Conservation (phyloP, 2,329 filamentous ascomycete genomes). For the Coniochaeta hoffmannii region DNA sequence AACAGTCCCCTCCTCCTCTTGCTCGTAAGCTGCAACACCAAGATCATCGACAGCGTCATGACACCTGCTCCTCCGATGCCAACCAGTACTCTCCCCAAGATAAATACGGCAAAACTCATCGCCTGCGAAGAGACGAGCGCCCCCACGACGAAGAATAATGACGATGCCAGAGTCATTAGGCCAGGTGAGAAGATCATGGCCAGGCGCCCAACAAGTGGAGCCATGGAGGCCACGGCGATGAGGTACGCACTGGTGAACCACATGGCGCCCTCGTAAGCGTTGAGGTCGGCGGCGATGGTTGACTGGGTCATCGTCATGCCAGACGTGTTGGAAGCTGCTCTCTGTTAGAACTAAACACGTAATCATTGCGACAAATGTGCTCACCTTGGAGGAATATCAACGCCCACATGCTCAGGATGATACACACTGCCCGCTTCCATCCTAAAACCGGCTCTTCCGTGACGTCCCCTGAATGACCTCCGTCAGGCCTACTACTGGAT, state of each 20-base stretch:
- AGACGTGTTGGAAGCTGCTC: constrained; percentile 60
- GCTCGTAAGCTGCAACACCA: constrained; percentile 66
- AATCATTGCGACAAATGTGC: constrained; percentile 8
- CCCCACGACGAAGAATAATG: constrained; percentile 51
- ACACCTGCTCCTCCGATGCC: constrained; percentile 66
- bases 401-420: constrained; percentile 45
- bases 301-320: constrained; percentile 78
- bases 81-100: constrained; percentile 59
- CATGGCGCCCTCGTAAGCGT: constrained; percentile 64
- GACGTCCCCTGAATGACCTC: background rate
- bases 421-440: constrained; percentile 29
- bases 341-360: background rate
- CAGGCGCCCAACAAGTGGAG: constrained; percentile 65
- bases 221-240: constrained; percentile 51
- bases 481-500: background rate
- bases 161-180: constrained; percentile 54
- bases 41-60: constrained; percentile 65
- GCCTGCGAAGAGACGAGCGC: constrained; percentile 58
- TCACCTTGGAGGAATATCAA: constrained; percentile 55
- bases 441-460: constrained; percentile 16
- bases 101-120: constrained; percentile 51
- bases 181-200: constrained; percentile 67
- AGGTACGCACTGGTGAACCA: constrained; percentile 81
- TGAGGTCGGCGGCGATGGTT: constrained; percentile 64
- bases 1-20: constrained; percentile 63